Evolutionary conservation across 2,329 filamentous ascomycete genomes (phyloP), one percentile per base, ranked within the genome.

Genomic region (Aspergillus candidus): DNA sequence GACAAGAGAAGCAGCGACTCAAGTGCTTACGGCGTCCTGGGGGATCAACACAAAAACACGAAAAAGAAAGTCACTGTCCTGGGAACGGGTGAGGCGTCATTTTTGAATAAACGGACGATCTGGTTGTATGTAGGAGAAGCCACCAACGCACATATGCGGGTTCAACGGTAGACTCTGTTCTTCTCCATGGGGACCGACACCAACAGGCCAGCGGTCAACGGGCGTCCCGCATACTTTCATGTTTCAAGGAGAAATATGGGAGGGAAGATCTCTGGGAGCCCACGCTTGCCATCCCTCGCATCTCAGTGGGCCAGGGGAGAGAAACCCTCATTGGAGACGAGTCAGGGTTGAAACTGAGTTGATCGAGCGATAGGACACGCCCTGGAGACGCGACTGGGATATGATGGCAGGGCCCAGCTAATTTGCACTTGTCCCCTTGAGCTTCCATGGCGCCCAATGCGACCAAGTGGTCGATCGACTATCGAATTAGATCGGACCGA

Each of bases 21-120:
- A 11, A 40, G 15, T 17, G 35, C 40, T 35, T 33, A 46, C 40
- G 38, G 41, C 40, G 15, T 34, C 35, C n/a, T 38, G 22, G 35
- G 30, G 31, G 39, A 33, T 29, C 40, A 13, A 44, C 35, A 35
- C 34, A 46, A 33, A 43, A 41, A 31, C 41, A 33, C 15, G 33
- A 38, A 31, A 47, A 45, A 29, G 33, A 44, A 39, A 45, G 15
- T 43, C 40, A 46, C 30, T 31, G 13, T 36, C 38, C 32, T 49
- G 22, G 38, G 33, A 40, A 38, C 34, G 52, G 53, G 48, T 54
- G 50, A 55, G 52, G 49, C 52, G 44, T 56, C 53, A 54, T 52
- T 56, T 57, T 27, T 55, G 49, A 57, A 57, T 53, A 45, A 51
- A 38, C 47, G 44, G 47, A 42, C 18, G 43, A 39, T 40, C 32